phyloP scores from a whole-genome alignment of 495 filamentous ascomycete genomes.

The Ramalina peruviana region DNA sequence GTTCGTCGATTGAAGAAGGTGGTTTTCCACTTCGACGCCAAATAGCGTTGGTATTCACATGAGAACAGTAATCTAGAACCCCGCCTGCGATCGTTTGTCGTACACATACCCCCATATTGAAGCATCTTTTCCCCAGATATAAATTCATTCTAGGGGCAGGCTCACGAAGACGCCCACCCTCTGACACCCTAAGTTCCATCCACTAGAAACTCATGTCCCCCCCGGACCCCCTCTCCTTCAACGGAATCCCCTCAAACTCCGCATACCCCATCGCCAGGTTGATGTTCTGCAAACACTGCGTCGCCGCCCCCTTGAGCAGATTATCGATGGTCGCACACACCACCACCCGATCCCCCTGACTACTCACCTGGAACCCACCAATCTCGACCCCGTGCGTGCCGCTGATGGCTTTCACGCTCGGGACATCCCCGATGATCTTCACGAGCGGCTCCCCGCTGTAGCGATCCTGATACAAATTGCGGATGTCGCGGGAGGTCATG shows the following conservation, averaged over 20 bases:
- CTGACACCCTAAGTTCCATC: too few relatives aligned
- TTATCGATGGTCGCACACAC: conserved; percentile 98
- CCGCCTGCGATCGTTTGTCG: too few relatives aligned
- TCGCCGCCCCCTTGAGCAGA: conserved; percentile 89
- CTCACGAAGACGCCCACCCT: too few relatives aligned
- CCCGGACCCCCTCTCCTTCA: conserved; percentile 26
- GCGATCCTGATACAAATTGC: conserved; percentile 88
- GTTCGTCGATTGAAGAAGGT: too few relatives aligned
- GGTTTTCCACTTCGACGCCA: too few relatives aligned
- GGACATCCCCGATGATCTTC: conserved; percentile 79
- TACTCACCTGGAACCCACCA: conserved; percentile 87
- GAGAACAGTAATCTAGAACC: too few relatives aligned
- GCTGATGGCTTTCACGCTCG: conserved; percentile 74
- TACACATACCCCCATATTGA: too few relatives aligned
- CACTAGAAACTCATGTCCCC: conserved; percentile 6
- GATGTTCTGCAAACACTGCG: conserved; percentile 92
- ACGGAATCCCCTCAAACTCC: conserved; percentile 84
- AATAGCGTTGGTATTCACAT: too few relatives aligned
- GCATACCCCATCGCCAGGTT: conserved; percentile 87
- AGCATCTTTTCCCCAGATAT: too few relatives aligned
- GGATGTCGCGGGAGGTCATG: conserved; percentile 83
- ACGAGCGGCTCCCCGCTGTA: conserved; percentile 93
- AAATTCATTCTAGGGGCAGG: too few relatives aligned
- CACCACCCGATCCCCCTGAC: conserved; percentile 75
- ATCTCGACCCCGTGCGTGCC: conserved; percentile 86